Conservation (phyloP, 1,284 basidiomycete species). For the Xerocomus nothofagi region DNA sequence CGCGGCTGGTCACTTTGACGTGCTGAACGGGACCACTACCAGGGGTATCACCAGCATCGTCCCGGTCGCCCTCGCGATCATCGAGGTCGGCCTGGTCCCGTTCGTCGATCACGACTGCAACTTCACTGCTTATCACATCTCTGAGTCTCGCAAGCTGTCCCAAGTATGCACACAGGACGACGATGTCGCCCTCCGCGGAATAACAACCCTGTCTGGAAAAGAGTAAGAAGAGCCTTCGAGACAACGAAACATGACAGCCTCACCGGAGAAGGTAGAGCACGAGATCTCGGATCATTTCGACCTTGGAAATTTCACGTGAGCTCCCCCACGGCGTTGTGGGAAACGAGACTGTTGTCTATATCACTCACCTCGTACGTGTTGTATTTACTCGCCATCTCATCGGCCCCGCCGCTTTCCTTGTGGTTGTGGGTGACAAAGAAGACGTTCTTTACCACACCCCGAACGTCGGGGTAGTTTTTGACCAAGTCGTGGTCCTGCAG, state of each 20-base stretch:
- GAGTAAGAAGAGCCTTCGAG: not conserved
- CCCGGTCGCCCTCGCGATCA: constrained; percentile 45
- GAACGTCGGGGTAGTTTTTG: constrained; percentile 48
- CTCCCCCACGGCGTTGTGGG: not conserved
- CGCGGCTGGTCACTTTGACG: constrained; percentile 50
- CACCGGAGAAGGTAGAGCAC: constrained; percentile 67
- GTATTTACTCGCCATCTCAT: constrained; percentile 61
- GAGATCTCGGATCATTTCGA: constrained; percentile 67
- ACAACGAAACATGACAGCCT: constrained; percentile 16
- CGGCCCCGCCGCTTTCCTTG: constrained; percentile 50
- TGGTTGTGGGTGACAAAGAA: constrained; percentile 61
- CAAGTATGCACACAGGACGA: constrained; percentile 73
- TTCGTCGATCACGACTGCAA: constrained; percentile 68
- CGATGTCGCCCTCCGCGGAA: constrained; percentile 64
- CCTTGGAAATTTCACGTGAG: constrained; percentile 41
- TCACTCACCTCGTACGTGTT: constrained; percentile 66
- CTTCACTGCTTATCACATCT: constrained; percentile 47
- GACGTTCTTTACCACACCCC: constrained; percentile 56
- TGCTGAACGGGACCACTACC: constrained; percentile 38
- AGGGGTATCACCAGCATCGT: constrained; percentile 33
- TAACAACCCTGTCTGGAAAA: constrained; percentile 54
- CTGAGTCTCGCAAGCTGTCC: constrained; percentile 65
- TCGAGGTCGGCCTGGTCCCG: constrained; percentile 60
- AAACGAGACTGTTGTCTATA: not conserved
- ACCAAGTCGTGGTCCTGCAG: constrained; percentile 59